Percentiles rank a stretch among this genome's conserved stretches.
Conservation (phyloP, 2,329 filamentous ascomycete genomes). For the Aspergillus viridinutans region DNA sequence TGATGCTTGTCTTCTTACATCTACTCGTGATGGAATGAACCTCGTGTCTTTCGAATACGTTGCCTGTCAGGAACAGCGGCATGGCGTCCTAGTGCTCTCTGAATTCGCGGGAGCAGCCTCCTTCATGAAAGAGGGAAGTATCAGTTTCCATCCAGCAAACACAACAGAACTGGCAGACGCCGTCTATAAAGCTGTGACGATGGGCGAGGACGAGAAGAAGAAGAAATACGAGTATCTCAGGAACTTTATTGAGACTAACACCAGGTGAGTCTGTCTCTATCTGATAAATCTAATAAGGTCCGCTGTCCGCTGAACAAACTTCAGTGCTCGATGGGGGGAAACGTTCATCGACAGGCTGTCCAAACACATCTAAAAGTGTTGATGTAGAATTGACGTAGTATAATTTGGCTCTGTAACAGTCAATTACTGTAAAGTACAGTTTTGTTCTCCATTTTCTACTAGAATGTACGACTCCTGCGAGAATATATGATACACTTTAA, state of each 20-base stretch:
- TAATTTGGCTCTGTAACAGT: neutral
- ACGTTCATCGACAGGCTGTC: constrained; percentile 25
- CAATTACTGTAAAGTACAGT: neutral
- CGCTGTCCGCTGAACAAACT: neutral
- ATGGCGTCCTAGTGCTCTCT: constrained; percentile 88
- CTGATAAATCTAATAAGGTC: neutral
- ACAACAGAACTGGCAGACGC: constrained; percentile 85
- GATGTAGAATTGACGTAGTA: neutral
- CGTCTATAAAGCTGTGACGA: constrained; percentile 80
- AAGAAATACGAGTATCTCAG: constrained; percentile 79
- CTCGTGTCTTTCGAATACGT: constrained; percentile 97
- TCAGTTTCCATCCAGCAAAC: constrained; percentile 95
- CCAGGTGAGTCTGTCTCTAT: constrained; percentile 49
- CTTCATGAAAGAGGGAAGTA: constrained; percentile 71
- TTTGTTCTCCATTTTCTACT: neutral
- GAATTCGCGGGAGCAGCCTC: constrained; percentile 95
- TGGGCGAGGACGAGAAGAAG: constrained; percentile 75
- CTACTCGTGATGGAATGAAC: constrained; percentile 94
- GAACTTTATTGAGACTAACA: constrained; percentile 89
- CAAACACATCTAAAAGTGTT: constrained; percentile 2
- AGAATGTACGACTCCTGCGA: neutral
- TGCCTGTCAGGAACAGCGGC: constrained; percentile 76
- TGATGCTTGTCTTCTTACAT: constrained; percentile 83
- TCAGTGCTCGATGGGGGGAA: constrained; percentile 32
- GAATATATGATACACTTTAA: neutral